Evolutionary conservation across 371 early-diverging fungal genomes (phyloP).

Genomic region (Mucor plumbeus): DNA sequence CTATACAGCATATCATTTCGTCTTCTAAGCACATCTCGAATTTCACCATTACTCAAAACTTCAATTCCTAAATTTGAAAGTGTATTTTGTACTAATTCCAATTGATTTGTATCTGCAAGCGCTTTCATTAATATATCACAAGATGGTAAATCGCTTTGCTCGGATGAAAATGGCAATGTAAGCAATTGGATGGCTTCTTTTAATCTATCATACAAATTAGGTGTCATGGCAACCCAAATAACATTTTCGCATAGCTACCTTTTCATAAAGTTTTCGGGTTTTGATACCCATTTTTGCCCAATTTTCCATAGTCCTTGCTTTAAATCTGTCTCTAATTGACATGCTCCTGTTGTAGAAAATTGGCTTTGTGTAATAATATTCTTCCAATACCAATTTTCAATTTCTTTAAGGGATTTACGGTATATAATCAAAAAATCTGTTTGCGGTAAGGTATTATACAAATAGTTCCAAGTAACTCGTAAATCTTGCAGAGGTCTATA

Average conservation of each 20-base stretch:
- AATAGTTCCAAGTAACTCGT: slow-evolving; percentile 49
- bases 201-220: slow-evolving; percentile 37
- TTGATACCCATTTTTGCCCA: slow-evolving; percentile 54
- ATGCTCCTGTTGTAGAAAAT: slow-evolving; percentile 59
- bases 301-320: slow-evolving; percentile 61
- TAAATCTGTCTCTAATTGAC: slow-evolving; percentile 62
- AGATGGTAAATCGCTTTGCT: slow-evolving; percentile 25
- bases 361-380: slow-evolving; percentile 62
- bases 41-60: slow-evolving; percentile 37
- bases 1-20: slow-evolving; percentile 44
- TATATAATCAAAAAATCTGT: slow-evolving; percentile 51
- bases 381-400: slow-evolving; percentile 71
- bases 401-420: slow-evolving; percentile 50
- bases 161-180: slow-evolving; percentile 40
- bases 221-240: not conserved
- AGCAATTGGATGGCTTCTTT: slow-evolving; percentile 49
- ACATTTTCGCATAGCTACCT: slow-evolving; percentile 24
- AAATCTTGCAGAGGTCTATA: slow-evolving; percentile 61
- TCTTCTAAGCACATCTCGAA: slow-evolving; percentile 51
- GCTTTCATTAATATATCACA: slow-evolving; percentile 52
- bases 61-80: slow-evolving; percentile 48
- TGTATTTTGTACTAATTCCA: slow-evolving; percentile 26
- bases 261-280: slow-evolving; percentile 62
- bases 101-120: slow-evolving; percentile 36
- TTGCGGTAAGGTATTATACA: slow-evolving; percentile 53